Percentiles rank a stretch among this genome's conserved stretches.
These are phyloP conservation scores for Pichia sp. DNA, from an alignment of 1,139 yeast genomes.

Conservation along the genomic window DNA sequence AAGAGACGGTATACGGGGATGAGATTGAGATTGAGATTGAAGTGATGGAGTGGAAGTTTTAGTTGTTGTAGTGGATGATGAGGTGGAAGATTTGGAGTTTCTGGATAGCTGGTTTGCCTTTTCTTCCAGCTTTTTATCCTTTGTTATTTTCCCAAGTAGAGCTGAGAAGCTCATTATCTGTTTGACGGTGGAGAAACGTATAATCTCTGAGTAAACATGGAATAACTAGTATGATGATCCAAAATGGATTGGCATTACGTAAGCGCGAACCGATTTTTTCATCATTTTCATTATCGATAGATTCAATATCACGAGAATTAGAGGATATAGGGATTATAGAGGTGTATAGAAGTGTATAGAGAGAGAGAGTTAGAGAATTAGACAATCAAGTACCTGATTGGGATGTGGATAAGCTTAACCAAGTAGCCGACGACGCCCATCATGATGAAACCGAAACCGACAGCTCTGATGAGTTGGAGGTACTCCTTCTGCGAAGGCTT, in stretches of 20 bases:
- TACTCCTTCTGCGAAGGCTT: constrained; percentile 90
- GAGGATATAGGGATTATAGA: no score
- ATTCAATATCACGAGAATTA: no score
- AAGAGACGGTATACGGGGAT: neutral
- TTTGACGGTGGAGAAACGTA: neutral
- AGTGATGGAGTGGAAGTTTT: neutral
- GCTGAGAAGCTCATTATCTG: constrained; percentile 24
- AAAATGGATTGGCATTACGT: no score
- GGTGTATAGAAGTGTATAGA: neutral
- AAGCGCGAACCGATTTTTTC: no score
- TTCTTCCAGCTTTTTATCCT: constrained; percentile 15
- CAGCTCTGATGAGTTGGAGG: constrained; percentile 84
- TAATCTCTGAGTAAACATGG: no score
- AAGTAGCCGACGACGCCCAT: constrained; percentile 98
- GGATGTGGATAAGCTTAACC: constrained; percentile 91
- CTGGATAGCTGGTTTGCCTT: neutral
- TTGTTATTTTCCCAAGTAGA: constrained; percentile 25
- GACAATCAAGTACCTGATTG: constrained; percentile 94
- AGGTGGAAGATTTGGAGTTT: neutral
- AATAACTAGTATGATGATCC: no score
- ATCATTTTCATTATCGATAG: no score
- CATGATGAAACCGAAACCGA: constrained; percentile 92
- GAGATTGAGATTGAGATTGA: neutral
- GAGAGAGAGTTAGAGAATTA: constrained; percentile 29
- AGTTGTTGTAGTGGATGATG: neutral